phyloP scores from a whole-genome alignment of 140 eudicot species.

The Senecio squalidus region DNA sequence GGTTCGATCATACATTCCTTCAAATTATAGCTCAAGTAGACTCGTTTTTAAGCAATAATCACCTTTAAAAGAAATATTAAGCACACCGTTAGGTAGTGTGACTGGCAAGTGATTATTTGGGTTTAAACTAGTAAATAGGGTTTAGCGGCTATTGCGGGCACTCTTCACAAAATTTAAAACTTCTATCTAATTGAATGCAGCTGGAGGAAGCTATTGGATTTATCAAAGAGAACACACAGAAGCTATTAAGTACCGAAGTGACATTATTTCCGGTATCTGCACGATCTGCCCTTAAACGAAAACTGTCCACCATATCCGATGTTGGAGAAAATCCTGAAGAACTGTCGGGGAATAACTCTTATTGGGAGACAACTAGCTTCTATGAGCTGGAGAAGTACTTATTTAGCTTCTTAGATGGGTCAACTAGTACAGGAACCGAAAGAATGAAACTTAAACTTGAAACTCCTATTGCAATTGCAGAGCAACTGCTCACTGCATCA shows the following conservation, averaged over 20 bases:
- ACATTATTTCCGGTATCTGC: constrained; percentile 82
- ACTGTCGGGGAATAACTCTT: constrained; percentile 15
- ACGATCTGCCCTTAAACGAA: constrained; percentile 71
- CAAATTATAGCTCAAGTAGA: too few species aligned
- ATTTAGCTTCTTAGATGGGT: constrained; percentile 67
- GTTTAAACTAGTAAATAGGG: too few species aligned
- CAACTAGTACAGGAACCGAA: constrained; percentile 77
- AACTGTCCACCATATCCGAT: constrained; percentile 38
- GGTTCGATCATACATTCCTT: constrained; percentile 33
- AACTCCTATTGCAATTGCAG: constrained; percentile 85
- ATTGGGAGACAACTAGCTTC: constrained; percentile 47
- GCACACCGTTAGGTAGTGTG: too few species aligned
- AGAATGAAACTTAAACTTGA: constrained; percentile 85
- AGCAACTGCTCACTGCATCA: constrained; percentile 73
- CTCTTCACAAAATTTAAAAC: not conserved
- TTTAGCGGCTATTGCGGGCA: not conserved
- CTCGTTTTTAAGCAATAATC: too few species aligned
- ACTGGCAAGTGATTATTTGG: too few species aligned
- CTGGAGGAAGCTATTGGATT: constrained; percentile 81
- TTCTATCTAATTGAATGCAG: constrained; percentile 38
- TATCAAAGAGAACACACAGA: constrained; percentile 67
- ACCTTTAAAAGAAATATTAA: too few species aligned
- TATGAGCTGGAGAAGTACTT: constrained; percentile 64
- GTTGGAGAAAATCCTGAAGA: constrained; percentile 26
- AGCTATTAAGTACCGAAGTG: constrained; percentile 60